These are phyloP conservation scores for Sanghuangporus weigelae DNA, from an alignment of 1,284 basidiomycete species.

Conservation along the genomic window DNA sequence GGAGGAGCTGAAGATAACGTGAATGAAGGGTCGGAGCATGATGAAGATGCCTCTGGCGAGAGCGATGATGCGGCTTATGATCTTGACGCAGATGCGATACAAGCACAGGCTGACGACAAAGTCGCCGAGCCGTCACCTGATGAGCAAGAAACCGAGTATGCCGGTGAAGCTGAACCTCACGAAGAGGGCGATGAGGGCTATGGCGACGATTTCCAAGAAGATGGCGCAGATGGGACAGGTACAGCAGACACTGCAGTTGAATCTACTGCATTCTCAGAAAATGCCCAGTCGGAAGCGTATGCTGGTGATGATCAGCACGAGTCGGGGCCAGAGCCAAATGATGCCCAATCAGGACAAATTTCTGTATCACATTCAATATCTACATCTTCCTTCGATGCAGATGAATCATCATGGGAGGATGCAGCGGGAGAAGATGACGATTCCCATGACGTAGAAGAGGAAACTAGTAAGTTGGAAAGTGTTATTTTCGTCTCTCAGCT, in stretches of 20 bases:
- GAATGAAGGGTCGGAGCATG: slow-evolving; percentile 16
- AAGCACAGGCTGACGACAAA: slow-evolving; percentile 20
- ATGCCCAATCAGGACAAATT: neutral
- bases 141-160: slow-evolving; percentile 23
- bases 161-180: slow-evolving; percentile 16
- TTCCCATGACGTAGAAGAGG: neutral
- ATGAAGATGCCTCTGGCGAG: slow-evolving; percentile 19
- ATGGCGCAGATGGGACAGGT: slow-evolving; percentile 22
- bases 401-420: neutral
- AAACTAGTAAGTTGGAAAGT: slow-evolving; percentile 8
- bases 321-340: neutral
- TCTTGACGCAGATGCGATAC: slow-evolving; percentile 30
- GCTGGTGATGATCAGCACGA: neutral
- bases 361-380: slow-evolving; percentile 2
- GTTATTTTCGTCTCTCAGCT: neutral
- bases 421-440: neutral
- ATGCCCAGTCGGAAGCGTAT: neutral
- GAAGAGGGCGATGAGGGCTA: slow-evolving; percentile 28
- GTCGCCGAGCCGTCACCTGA: slow-evolving; percentile 25
- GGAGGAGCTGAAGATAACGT: slow-evolving; percentile 11
- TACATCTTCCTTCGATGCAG: neutral
- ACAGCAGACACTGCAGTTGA: slow-evolving; percentile 14
- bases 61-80: slow-evolving; percentile 12
- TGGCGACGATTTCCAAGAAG: slow-evolving; percentile 25
- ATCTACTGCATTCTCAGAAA: neutral